Evolutionary conservation across 1,284 basidiomycete genomes (phyloP), one percentile per base, ranked within the genome.

Genomic region (Somion occarium): DNA sequence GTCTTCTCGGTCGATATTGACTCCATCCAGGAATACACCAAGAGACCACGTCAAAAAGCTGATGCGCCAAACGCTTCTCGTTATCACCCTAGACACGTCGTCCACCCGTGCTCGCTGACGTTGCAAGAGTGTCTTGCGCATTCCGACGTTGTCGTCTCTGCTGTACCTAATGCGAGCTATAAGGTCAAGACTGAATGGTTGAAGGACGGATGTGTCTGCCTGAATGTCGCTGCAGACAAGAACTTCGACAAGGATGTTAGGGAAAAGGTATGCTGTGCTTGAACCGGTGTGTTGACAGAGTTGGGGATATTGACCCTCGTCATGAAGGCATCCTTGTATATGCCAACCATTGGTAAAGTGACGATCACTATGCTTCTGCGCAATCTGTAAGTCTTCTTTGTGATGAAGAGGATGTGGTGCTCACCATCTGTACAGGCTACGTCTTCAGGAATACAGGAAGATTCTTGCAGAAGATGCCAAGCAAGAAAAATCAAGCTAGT

Each of bases 361-460:
- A 99, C 96, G 1, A 97, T 98, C 58, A 78, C 94, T 62, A 97
- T 99, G 93, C 79, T 99, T 27, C 81, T 98, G 66, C 82, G 96
- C 50, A 99, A 98, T 69, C 67, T 99, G 86, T 91, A 62, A 65
- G 88, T 72, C 45, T 34, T 43, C 48, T 50, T 30, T 13, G 38
- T 45, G 53, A 37, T 20, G n/a, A 39, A 18, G n/a, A 43, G 5
- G 19, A 23, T 19, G 15, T 23, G 24, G 42, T 9, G 24, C 42
- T 43, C 42, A 43, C 42, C 42, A 22, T 22, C 20, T 23, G 13
- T 49, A 26, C n/a, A 91, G 88, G 49, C 68, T 91, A 63, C 85
- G 90, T 44, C 70, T 92, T 61, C 83, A 83, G 62, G 76, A 80
- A 53, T 93, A 91, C 64, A 76, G 75, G 50, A 74, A 73, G 60